Evolutionary conservation across 2,329 filamentous ascomycete species (phyloP), one percentile per base, ranked within the genome.

Genomic region (Stenocarpella maydis): DNA sequence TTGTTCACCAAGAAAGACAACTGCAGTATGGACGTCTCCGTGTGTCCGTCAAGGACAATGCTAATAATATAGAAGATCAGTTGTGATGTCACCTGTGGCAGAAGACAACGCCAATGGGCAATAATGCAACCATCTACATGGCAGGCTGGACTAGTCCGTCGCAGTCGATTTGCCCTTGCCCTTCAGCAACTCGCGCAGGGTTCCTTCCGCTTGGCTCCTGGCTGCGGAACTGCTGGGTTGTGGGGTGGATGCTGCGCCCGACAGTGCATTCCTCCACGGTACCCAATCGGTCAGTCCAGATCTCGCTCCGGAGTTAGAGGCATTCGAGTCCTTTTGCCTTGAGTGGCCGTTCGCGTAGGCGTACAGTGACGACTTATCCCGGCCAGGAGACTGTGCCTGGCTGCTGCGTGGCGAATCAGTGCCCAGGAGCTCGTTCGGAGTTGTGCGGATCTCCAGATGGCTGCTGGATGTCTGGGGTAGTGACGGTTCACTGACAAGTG

Each of bases 401-500:
- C 80, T 72, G 47, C 68, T 47, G 26, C 65, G 67, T 9, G 70
- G 68, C 37, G 67, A 72, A 26, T 64, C 71, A 12, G 71, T 69
- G 4, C 60, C 67, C 21, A 54, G 74, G 6, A 75, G 67, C 8
- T 75, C 72, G 50, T 77, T 76, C 2, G 76, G 73, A 3, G 77
- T 76, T 7, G 79, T 80, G 21, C 83, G 80, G 19, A 85, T 84
- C 68, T 85, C 81, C 1, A 87, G 78, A 65, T 86, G 82, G 66
- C 80, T 86, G 34, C 78, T 84, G 0, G 87, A 89, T 1, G 86
- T 88, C 72, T 87, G 85, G 1, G 88, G 87, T 21, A 83, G 76
- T n/a, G 87, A 86, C 4, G 85, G 88, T 65, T 86, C 83, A 73
- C 88, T 84, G 8, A 88, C 78, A 14, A 90, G 79, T 21, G 81